Percentiles rank a stretch among this genome's conserved stretches.
Evolutionary conservation across 805 yeast species (phyloP).

Genomic region (Saccharomycopsis fermentans): DNA sequence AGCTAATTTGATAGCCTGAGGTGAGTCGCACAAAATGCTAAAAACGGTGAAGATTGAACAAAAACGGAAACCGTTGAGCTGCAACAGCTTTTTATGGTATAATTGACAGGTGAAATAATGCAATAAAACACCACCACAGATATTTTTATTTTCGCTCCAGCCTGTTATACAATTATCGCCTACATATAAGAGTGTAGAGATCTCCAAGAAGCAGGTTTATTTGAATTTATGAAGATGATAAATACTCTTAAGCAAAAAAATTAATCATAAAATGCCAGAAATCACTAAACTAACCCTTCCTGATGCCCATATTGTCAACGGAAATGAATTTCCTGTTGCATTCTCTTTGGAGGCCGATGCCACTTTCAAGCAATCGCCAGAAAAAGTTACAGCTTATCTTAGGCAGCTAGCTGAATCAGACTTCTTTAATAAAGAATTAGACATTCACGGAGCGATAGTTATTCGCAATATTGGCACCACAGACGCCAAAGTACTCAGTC

Average conservation of each 20-base stretch:
- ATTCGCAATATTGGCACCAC: slow-evolving; percentile 21
- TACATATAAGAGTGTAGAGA: no score
- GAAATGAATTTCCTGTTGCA: slow-evolving; percentile 20
- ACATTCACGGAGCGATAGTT: slow-evolving; percentile 26
- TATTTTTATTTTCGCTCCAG: neutral
- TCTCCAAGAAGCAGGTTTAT: no score
- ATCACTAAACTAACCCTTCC: slow-evolving; percentile 20
- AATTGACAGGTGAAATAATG: no score
- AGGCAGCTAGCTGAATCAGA: slow-evolving; percentile 19
- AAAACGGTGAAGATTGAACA: no score
- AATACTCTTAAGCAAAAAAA: neutral
- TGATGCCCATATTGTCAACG: slow-evolving; percentile 19
- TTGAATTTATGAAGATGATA: no score
- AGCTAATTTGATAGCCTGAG: no score
- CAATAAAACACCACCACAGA: neutral
- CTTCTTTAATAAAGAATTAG: slow-evolving; percentile 21
- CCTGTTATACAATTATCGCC: no score
- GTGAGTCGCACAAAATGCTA: no score
- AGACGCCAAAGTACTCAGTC: slow-evolving; percentile 21
- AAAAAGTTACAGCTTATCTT: slow-evolving; percentile 14
- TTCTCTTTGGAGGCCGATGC: neutral
- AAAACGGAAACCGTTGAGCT: no score
- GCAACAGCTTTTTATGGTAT: no score
- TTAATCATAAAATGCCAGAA: neutral
- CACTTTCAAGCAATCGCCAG: neutral